A percentile compares a stretch with the other conserved stretches of the same genome.
Evolutionary conservation across 306 rosid genomes (phyloP).

Genomic region (Prunus mume): DNA sequence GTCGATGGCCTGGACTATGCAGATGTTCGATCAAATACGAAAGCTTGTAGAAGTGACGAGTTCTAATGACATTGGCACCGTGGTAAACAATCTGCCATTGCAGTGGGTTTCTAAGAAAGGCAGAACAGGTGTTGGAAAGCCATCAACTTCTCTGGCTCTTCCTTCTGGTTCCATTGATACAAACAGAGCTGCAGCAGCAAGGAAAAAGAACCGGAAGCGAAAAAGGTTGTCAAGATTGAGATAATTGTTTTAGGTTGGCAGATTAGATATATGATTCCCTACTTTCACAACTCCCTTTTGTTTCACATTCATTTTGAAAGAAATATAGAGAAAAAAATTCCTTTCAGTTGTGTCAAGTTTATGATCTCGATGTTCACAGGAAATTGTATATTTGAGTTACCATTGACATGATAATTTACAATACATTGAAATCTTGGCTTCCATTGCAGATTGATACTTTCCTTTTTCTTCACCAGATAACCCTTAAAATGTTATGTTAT

Average conservation of each 20-base stretch:
- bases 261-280: not conserved
- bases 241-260: slow-evolving; percentile 26
- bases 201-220: slow-evolving; percentile 46
- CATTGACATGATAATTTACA: not conserved
- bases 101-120: slow-evolving; percentile 57
- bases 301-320: slow-evolving; percentile 1
- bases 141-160: slow-evolving; percentile 35
- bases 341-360: not conserved
- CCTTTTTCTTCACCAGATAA: no score
- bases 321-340: not conserved
- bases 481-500: no score
- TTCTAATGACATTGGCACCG: slow-evolving; percentile 55
- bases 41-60: slow-evolving; percentile 64
- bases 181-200: slow-evolving; percentile 26
- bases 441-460: not conserved
- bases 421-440: not conserved
- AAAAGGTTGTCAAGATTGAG: slow-evolving; percentile 55
- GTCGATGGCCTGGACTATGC: slow-evolving; percentile 76
- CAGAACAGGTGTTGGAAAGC: slow-evolving; percentile 55
- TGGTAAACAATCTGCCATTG: slow-evolving; percentile 71
- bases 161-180: slow-evolving; percentile 29
- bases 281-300: not conserved
- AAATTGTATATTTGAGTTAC: slow-evolving; percentile 3
- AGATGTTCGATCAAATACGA: slow-evolving; percentile 73
- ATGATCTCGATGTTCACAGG: not conserved